Conservation (phyloP, 2,329 filamentous ascomycete species). For the Thelonectria blattea region DNA sequence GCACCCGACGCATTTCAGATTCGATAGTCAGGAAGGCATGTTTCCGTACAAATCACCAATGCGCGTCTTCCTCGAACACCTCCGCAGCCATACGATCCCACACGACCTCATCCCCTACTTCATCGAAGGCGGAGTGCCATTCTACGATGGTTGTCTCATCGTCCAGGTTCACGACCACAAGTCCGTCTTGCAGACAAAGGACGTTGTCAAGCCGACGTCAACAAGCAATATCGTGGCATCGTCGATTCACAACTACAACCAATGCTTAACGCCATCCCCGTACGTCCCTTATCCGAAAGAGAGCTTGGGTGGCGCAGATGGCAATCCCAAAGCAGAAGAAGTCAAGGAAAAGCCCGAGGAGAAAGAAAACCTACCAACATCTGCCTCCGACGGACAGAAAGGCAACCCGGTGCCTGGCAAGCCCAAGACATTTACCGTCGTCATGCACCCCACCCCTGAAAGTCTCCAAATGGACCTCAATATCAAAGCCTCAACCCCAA, state of each 20-base stretch:
- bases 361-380: constrained; percentile 63
- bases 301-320: constrained; percentile 49
- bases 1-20: constrained; percentile 84
- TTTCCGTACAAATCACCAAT: constrained; percentile 94
- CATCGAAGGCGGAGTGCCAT: constrained; percentile 71
- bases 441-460: constrained; percentile 83
- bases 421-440: constrained; percentile 74
- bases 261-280: constrained; percentile 87
- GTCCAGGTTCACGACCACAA: constrained; percentile 93
- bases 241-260: constrained; percentile 92
- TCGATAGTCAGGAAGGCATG: constrained; percentile 92
- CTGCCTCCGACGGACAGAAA: constrained; percentile 54
- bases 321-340: constrained; percentile 44
- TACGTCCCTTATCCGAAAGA: constrained; percentile 76
- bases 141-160: constrained; percentile 95
- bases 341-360: constrained; percentile 40
- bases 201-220: constrained; percentile 55
- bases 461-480: constrained; percentile 77
- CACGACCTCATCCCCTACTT: constrained; percentile 88
- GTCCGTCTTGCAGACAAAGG: constrained; percentile 66
- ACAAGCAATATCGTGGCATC: constrained; percentile 70
- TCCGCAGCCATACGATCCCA: constrained; percentile 78
- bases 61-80: constrained; percentile 78
- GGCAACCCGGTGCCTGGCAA: constrained; percentile 49
- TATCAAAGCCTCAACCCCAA: constrained; percentile 76